phyloP scores from a whole-genome alignment of 768 basidiomycete species.

The Kwoniella sp. region DNA sequence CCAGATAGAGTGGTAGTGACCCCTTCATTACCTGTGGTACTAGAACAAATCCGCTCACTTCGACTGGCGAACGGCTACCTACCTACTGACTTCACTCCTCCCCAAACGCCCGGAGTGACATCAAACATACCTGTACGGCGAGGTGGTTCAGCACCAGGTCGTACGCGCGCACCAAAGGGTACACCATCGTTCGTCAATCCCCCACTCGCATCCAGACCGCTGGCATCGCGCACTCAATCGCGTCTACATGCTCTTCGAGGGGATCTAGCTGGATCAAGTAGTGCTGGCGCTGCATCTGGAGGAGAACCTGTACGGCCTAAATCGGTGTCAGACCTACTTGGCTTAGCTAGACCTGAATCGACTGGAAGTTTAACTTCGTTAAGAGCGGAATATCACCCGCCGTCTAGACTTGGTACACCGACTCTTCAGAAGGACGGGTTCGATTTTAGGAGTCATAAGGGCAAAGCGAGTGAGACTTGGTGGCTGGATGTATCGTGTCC shows the following conservation, averaged over 20 bases:
- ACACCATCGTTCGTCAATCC: constrained; percentile 28
- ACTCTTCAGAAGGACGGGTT: constrained; percentile 6
- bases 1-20: constrained; percentile 47
- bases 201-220: constrained; percentile 8
- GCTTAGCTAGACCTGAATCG: constrained; percentile 32
- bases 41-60: constrained; percentile 38
- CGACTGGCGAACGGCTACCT: constrained; percentile 32
- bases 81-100: constrained; percentile 15
- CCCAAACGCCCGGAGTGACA: constrained; percentile 13
- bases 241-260: constrained; percentile 32
- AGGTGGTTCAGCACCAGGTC: constrained; percentile 31
- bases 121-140: constrained; percentile 18
- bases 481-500: constrained; percentile 89
- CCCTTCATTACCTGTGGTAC: constrained; percentile 37
- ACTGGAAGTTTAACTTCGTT: constrained; percentile 21
- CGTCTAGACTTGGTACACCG: constrained; percentile 11
- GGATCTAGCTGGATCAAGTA: not conserved
- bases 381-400: constrained; percentile 14
- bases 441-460: constrained; percentile 8
- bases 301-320: constrained; percentile 40
- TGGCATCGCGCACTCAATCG: constrained; percentile 21
- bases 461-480: constrained; percentile 61
- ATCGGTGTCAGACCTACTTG: constrained; percentile 50
- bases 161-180: constrained; percentile 19
- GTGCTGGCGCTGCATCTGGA: not conserved